Evolutionary conservation across 1,284 basidiomycete species (phyloP), one percentile per base, ranked within the genome.

Genomic region (Pseudozyma pruni): DNA sequence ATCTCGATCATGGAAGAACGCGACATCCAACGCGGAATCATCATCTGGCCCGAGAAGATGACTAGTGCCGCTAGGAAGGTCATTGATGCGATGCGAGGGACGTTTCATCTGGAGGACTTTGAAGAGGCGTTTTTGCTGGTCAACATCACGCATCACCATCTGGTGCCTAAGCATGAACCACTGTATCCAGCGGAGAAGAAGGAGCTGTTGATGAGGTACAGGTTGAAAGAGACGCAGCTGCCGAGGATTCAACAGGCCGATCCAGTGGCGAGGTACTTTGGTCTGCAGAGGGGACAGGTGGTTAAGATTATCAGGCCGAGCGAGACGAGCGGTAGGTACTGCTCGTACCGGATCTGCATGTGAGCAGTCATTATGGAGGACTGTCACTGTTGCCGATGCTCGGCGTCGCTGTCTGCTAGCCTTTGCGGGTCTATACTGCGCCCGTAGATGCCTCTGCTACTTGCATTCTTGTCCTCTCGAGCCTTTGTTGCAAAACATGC

Each of bases 231-330:
- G 81, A 98, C 94, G 1, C 96, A 99, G 81, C 86, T 99, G 61
- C 96, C 96, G 47, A 90, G 96, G 33, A 98, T 99, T 75, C 94
- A 97, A 84, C 84, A 96, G 51, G 89, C 90, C 17, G 96, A 99
- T 84, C 96, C 96, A 6, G 95, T 99, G 13, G 94, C 95, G 34
- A 88, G 94, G 67, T 98, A 99, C 84, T 99, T 97, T 85, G 96
- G 96, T 46, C 87, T 98, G 61, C 88, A 90, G 79, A 87, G 96
- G 63, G 94, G 95, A 20, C 93, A 97, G 83, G 96, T 99, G 34
- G 96, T 98, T 83, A 97, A 97, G 86, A 98, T 99, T 76, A 98
- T 92, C 61, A 87, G 96, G 38, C 76, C 94, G 22, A 94, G 92
- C 83, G 96, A 98, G 86, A 98, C 96, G 16, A 91, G 91, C 72